A percentile compares a stretch with the other conserved stretches of the same genome.
Evolutionary conservation across 352 stramenopile genomes (phyloP).

Genomic region (Globisporangium acanthophoron): DNA sequence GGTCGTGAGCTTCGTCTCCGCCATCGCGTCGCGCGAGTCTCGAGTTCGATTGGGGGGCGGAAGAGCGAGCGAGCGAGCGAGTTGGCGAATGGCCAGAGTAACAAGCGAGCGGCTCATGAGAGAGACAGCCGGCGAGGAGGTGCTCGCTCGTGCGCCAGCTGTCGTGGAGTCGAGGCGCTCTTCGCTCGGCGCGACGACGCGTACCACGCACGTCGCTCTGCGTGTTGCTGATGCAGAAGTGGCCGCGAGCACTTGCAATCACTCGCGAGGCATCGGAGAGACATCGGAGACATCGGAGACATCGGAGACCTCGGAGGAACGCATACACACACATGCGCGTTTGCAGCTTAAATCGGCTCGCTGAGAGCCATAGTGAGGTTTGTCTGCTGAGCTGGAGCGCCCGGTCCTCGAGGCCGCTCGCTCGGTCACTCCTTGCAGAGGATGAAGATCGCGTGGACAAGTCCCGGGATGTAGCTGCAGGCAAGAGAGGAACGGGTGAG

Average conservation of each 20-base stretch:
- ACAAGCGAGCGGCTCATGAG: background rate
- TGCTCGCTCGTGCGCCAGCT: background rate
- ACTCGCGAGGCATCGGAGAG: background rate
- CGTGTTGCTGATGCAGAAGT: no score
- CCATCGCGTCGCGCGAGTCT: slow-evolving; percentile 16
- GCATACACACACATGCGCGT: background rate
- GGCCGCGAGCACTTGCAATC: background rate
- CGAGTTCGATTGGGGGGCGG: background rate
- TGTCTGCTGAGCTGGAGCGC: background rate
- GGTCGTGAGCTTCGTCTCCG: slow-evolving; percentile 32
- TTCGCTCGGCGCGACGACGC: background rate
- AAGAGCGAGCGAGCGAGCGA: background rate
- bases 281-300: background rate
- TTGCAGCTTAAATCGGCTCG: background rate
- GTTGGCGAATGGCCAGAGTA: background rate
- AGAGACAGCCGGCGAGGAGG: background rate
- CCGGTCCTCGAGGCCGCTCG: no score
- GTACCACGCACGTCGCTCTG: background rate
- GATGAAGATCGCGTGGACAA: slow-evolving; percentile 74
- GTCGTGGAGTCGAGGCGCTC: background rate
- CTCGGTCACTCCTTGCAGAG: slow-evolving; percentile 50
- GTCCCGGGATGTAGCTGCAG: slow-evolving; percentile 54
- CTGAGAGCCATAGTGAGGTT: background rate
- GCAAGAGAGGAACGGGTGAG: background rate
- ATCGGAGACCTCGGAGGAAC: background rate